Base-by-base conservation (phyloP, 176 grass and related monocot genomes). In the Oryza nivara region DNA sequence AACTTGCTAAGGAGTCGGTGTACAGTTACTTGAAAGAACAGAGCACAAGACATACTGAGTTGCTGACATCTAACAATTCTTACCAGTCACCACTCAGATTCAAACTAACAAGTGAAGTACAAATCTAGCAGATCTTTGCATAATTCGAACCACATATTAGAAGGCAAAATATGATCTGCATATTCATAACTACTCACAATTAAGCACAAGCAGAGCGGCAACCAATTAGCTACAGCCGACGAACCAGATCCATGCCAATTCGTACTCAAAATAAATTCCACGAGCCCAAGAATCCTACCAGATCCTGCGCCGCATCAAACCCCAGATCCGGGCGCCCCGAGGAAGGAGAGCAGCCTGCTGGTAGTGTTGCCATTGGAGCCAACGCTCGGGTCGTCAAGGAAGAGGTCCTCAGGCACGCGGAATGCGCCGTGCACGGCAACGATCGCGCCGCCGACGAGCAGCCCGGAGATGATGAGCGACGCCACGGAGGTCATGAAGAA, bases 401-500 rank as follows among this genome's bases (percentile, higher is more conserved):
- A 98, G 75, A 93, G 84, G 82, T 98, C 96, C 88, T 98, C 96
- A 0, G 96, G 96, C 41, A 95, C 61, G 66, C 89, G 91, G 74
- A 86, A 92, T 9, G 93, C 93, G 16, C 89, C 96, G 75, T 95
- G 96, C 66, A 89, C 85, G 9, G 85, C 82, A 12, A 98, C 89
- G 23, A 93, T 49, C 4, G 91, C 91, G 6, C 80, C 85, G 1
- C 93, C 93, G 48, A 93, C 85, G 48, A 95, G 22, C 64, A 98
- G 77, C 20, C 93, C 93, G 52, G 93, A 98, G 86, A 95, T 89
- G 83, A 98, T 92, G 83, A 94, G 87, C 67, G 91, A 95, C 47
- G 93, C 93, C 3, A 98, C 93, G 30, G 96, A 92, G 17, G 96
- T 95, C 63, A 98, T 85, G 88, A 93, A 93, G 80, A 93, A 90